Base-by-base conservation (phyloP, 768 basidiomycete species). In the Suillus lakei region DNA sequence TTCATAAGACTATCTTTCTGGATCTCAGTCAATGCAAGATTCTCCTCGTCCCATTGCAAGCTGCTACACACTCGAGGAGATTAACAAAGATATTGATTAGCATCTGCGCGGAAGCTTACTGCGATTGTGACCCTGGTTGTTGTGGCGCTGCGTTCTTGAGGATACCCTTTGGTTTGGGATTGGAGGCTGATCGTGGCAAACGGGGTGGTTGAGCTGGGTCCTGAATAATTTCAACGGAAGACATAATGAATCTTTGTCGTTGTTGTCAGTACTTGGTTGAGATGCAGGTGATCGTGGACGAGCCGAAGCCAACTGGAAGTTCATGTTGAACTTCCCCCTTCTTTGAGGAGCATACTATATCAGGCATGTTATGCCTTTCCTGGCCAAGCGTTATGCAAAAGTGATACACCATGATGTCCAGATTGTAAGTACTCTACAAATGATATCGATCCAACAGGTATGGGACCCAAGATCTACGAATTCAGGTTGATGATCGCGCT, bases 1-100 rank as follows among this genome's bases (percentile, higher is more conserved):
- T 98, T 98, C 96, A 98, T 98, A 74, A 95, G 81, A 68, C 93
- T 96, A 73, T 97, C 95, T 78, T 97, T 97, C 83, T 92, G 88
- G 69, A 95, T 89, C 78, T 98, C 96, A 1, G 96, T 98, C 72
- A 93, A 77, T 30, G 93, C 93, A 41, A 98, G 84, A 74, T 98
- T 98, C 75, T 88, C 93, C 73, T 98, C 96, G 73, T 98, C 96
- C 96, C 96, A 98, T 73, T 93, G 92, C 72, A 98, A 74, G 71
- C 90, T 96, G 69, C 85, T 84, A 62, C 9, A 23, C 60, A n/a
- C 39, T 63, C 48, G 15, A 41, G 16, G 3, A 63, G 15, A 28
- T 41, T 13, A 60, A 60, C 15, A 62, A 30, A 13, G 59, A 30
- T 23, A 38, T 7, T 9, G 13, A 58, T 32, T 43, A 61, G n/a